Base-by-base conservation (phyloP, 2,329 filamentous ascomycete genomes). In the Monilinia fructicola region DNA sequence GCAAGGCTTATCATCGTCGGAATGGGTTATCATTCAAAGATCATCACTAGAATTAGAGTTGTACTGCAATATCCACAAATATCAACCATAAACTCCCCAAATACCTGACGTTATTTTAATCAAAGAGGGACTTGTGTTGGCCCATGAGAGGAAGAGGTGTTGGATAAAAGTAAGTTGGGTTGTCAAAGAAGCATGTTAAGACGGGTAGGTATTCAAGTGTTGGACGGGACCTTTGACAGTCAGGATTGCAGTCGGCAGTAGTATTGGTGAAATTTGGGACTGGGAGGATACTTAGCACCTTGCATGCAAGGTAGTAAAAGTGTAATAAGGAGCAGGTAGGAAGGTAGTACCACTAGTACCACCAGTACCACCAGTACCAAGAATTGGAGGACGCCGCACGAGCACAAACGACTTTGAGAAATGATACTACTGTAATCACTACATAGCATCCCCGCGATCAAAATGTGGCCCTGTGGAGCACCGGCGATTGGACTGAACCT, bases 1-100 rank as follows among this genome's bases (percentile, higher is more conserved):
- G 66, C 62, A 58, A 68, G 58, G 61, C 68, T 69, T 71, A 73
- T 69, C 74, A 73, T 74, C 69, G 48, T 72, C 67, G 64, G 59
- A 44, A 59, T 65, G 55, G 65, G 56, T 38, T 66, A 54, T 65
- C 63, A 28, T 50, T 44, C 23, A 60, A 18, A 42, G 28, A 60
- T 60, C 63, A 46, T 53, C 54, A 60, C 46, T n/a, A 59, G 63
- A 60, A 60, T 40, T 52, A 31, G 23, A 60, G 44, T 42, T 59
- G 56, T 16, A 23, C 28, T 44, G 35, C 35, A 50, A 38, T 48
- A 65, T 48, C 58, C 58, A 21, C 44, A 50, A 35, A 38, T 38
- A 18, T 50, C n/a, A 50, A 60, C 26, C 48, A 52, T 14, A 38
- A 53, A 44, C 31, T 50, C 63, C 54, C 40, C 42, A 53, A 26